Base-by-base conservation (phyloP, 1,139 yeast species). In the Debaryomycetaceae sp. region DNA sequence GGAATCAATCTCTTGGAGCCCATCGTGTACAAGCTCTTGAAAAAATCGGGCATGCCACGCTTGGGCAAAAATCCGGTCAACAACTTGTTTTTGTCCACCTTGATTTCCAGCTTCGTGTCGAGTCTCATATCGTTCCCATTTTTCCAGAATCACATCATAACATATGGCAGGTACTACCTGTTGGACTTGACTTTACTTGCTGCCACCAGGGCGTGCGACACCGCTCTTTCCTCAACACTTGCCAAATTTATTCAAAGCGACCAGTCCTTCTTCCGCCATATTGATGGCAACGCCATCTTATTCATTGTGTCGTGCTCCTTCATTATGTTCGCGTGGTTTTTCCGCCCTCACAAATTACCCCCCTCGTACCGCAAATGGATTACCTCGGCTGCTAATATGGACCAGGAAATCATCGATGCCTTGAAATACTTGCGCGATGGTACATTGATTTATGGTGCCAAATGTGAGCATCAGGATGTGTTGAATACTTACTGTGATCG, bases 371-470 rank as follows among this genome's bases (percentile, higher is more conserved):
- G 56, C 18, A 52, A 54, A 32, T 61, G 67, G 67, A 60, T 61
- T 36, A 60, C 67, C 4, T 52, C 61, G n/a, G 67, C 67, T 13
- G 67, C 67, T 6, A 55, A 56, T 35, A 60, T 61, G 67, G 67
- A 61, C 38, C 44, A 44, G 16, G 65, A 57, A 28, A 34, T 61
- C 9, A 36, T 56, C 10, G 45, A 44, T 16, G 40, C 46, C 5
- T 46, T 60, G 30, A 46, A 44, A 30, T 48, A 45, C 12, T 16
- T 61, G 12, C 49, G 50, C 25, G 43, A 48, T 6, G 53, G 55
- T 6, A 37, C 41, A 5, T 32, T 53, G 15, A 36, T 42, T 13
- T 61, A 61, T 37, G 65, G 65, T n/a, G 36, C 45, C 20, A 41
- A 37, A 9, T 44, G 48, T 7, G 49, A 51, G 4, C 37, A 43